Base-by-base conservation (phyloP, 192 early-diverging fungal species). In the Helicostylum pulchrum region DNA sequence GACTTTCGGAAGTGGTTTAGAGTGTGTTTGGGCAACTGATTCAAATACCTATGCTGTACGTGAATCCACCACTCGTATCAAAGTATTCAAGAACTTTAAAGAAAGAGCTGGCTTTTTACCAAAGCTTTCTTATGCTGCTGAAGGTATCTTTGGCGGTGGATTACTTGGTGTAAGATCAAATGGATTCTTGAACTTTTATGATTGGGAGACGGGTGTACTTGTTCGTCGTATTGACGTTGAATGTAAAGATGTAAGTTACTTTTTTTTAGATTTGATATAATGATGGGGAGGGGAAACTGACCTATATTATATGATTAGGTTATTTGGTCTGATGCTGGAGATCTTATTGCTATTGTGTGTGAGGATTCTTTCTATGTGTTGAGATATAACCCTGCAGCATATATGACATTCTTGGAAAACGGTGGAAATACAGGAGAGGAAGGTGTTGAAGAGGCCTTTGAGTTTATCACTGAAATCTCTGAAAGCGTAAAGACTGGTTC, bases 1-100 rank as follows among this genome's bases (percentile, higher is more conserved):
- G 84, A 87, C 86, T 55, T 99, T 97, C 77, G 97, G 97, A 7
- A 88, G 84, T 45, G 97, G 88, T 2, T 73, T 92, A 21, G 97
- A 97, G 60, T 95, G 96, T 85, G 96, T 97, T 11, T 99, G 97
- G 97, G 94, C 93, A 32, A 75, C 85, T 57, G 94, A 98, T 76
- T 95, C 94, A 15, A 98, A 96, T 66, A 86, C 94, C 46, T 62
- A 96, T 69, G 95, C 95, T 7, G 93, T 98, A 39, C 93, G 94
- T 64, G 96, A 99, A 78, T 95, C 95, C 0, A 77, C 90, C 1
- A 86, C 91, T 10, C 88, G 87, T 44, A 86, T 99, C 67, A 90
- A 87, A 70, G 69, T 99, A 19, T 98, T 89, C 78, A 95, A 95
- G 74, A 91, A 81, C 70, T 98, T 98, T 78, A 99, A 99, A 75